A percentile compares a stretch with the other conserved stretches of the same genome.
phyloP scores from a whole-genome alignment of 1,284 basidiomycete genomes.

The Ustilago curta region DNA sequence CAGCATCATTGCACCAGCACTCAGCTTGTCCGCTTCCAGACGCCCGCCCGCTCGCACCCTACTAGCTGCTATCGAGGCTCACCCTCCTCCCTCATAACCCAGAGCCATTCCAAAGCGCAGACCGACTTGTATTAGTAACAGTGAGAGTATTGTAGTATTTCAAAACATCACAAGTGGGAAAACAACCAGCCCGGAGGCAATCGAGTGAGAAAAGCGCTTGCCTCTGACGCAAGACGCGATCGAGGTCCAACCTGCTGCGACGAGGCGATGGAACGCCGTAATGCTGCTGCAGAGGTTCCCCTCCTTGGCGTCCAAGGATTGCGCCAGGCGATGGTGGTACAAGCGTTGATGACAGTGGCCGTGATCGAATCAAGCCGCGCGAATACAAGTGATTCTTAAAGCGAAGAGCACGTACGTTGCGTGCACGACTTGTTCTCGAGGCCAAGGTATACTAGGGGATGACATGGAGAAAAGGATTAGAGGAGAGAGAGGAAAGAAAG shows the following conservation, averaged over 20 bases:
- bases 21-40: slow-evolving; percentile 44
- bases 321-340: slow-evolving; percentile 17
- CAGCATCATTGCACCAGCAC: slow-evolving; percentile 19
- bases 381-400: not conserved
- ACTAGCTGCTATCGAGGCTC: slow-evolving; percentile 2
- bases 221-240: not conserved
- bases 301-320: not conserved
- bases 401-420: not conserved
- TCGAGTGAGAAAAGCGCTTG: not conserved
- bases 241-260: not conserved
- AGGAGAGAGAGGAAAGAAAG: slow-evolving; percentile 1
- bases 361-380: not conserved
- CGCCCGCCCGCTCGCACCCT: slow-evolving; percentile 30
- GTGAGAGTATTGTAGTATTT: slow-evolving; percentile 25
- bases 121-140: not conserved
- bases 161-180: not conserved
- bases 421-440: not conserved
- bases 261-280: slow-evolving; percentile 1
- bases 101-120: not conserved
- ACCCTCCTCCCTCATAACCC: not conserved
- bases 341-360: slow-evolving; percentile 7
- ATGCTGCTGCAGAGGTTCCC: slow-evolving; percentile 13
- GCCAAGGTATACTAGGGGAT: slow-evolving; percentile 30
- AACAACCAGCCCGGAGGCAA: not conserved
- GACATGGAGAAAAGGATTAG: slow-evolving; percentile 17